Percentiles rank a stretch among this genome's conserved stretches.
These are phyloP conservation scores for Rhizopogon sp. DNA, from an alignment of 768 basidiomycete species.

Conservation along the genomic window DNA sequence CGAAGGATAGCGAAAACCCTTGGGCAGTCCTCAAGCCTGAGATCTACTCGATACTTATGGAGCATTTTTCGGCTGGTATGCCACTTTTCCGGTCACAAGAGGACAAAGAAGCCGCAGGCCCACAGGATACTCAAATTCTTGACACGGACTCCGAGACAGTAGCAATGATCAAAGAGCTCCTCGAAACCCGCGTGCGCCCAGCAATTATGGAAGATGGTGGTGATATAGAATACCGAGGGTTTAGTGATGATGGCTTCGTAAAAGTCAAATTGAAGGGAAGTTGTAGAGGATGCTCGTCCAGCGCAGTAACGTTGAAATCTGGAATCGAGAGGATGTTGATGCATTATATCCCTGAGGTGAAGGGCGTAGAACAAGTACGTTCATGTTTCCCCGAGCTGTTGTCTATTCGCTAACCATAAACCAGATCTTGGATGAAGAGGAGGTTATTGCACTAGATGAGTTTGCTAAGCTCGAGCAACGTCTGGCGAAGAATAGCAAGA, in stretches of 20 bases:
- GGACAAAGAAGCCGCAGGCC: slow-evolving; percentile 76
- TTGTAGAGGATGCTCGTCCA: slow-evolving; percentile 92
- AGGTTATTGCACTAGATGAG: slow-evolving; percentile 79
- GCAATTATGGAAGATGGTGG: slow-evolving; percentile 99
- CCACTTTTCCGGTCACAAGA: slow-evolving; percentile 82
- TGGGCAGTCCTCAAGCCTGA: slow-evolving; percentile 97
- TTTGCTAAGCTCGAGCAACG: slow-evolving; percentile 84
- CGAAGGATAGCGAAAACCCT: slow-evolving; percentile 77
- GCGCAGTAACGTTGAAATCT: slow-evolving; percentile 91
- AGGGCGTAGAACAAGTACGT: slow-evolving; percentile 81
- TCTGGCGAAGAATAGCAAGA: slow-evolving; percentile 39
- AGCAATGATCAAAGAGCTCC: slow-evolving; percentile 97
- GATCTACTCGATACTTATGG: slow-evolving; percentile 94
- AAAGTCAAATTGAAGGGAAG: slow-evolving; percentile 93
- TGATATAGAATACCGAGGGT: slow-evolving; percentile 94
- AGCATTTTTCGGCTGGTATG: slow-evolving; percentile 90
- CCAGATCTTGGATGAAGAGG: slow-evolving; percentile 88
- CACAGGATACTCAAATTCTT: slow-evolving; percentile 89
- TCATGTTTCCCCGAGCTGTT: not conserved
- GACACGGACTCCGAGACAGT: slow-evolving; percentile 96
- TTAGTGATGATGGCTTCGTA: slow-evolving; percentile 80
- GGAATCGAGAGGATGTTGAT: slow-evolving; percentile 99
- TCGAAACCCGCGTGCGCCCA: slow-evolving; percentile 92
- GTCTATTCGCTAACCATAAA: slow-evolving; percentile 6
- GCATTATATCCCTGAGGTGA: slow-evolving; percentile 98